Conservation (phyloP, 1,284 basidiomycete genomes). For the Ceratobasidium theobromae region DNA sequence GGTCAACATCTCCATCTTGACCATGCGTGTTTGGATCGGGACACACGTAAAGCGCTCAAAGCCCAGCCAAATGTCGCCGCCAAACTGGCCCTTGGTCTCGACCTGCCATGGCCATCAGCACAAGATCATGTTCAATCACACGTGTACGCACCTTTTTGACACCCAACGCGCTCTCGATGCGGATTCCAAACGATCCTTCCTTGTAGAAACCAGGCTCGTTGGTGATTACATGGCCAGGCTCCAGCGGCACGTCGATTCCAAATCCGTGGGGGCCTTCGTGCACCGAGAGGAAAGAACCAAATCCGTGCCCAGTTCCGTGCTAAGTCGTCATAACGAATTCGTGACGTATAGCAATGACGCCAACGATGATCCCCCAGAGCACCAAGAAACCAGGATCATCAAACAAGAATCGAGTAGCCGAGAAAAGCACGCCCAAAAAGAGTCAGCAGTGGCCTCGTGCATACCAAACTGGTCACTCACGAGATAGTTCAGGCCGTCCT, state of each 20-base stretch:
- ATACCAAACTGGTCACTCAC: not conserved
- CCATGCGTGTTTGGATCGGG: slow-evolving; percentile 90
- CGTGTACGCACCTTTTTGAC: slow-evolving; percentile 69
- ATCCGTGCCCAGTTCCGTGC: slow-evolving; percentile 84
- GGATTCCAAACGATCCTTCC: slow-evolving; percentile 82
- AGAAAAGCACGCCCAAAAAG: not conserved
- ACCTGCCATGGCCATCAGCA: not conserved
- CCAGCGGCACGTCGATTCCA: slow-evolving; percentile 63
- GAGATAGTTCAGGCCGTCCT: slow-evolving; percentile 79
- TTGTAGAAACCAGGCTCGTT: slow-evolving; percentile 87
- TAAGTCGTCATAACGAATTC: slow-evolving; percentile 41
- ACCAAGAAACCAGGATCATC: not conserved
- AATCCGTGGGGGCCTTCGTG: slow-evolving; percentile 59
- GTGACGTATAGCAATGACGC: slow-evolving; percentile 12
- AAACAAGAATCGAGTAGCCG: not conserved
- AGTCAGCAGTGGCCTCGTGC: not conserved
- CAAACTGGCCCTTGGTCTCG: slow-evolving; percentile 71
- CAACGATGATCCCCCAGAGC: slow-evolving; percentile 32
- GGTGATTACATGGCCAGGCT: slow-evolving; percentile 84
- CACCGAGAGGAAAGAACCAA: slow-evolving; percentile 66
- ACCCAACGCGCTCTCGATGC: slow-evolving; percentile 81
- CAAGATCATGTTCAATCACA: slow-evolving; percentile 21
- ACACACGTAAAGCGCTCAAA: slow-evolving; percentile 86
- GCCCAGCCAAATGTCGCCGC: slow-evolving; percentile 74
- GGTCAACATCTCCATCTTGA: slow-evolving; percentile 80